A percentile compares a stretch with the other conserved stretches of the same genome.
Evolutionary conservation across 306 rosid species (phyloP).

Genomic region (Trifolium fragiferum): DNA sequence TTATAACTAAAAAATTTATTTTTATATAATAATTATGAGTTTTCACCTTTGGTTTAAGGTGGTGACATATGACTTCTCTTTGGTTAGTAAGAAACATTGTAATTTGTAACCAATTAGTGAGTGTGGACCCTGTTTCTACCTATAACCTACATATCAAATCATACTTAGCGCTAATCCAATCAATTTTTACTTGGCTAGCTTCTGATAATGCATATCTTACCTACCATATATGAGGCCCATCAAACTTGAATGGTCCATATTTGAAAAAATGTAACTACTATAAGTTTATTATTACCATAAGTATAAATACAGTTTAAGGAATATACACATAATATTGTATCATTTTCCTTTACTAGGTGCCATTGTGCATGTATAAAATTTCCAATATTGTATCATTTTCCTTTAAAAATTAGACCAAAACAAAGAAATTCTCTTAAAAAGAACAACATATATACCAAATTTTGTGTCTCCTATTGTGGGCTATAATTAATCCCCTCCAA

Average conservation of each 20-base stretch:
- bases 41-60: constrained; percentile 32
- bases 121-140: constrained; percentile 42
- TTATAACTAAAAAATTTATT: not conserved
- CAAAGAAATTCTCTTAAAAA: too few species aligned
- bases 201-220: constrained; percentile 39
- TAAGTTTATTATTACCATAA: not conserved
- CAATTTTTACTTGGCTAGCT: constrained; percentile 20
- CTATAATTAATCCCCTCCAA: constrained; percentile 1
- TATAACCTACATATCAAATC: constrained; percentile 40
- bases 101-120: constrained; percentile 13
- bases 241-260: constrained; percentile 18
- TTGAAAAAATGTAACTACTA: not conserved
- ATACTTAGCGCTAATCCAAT: constrained; percentile 21
- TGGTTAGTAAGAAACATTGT: constrained; percentile 44
- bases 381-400: not conserved
- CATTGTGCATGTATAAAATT: not conserved
- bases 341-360: not conserved
- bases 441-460: not conserved
- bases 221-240: constrained; percentile 36
- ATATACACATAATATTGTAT: not conserved
- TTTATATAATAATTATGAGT: not conserved
- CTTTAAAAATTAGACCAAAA: too few species aligned
- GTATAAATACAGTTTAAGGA: not conserved
- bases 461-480: not conserved
- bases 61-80: constrained; percentile 31